phyloP scores from a whole-genome alignment of 148 eudicot species.

The Nepenthes mirabilis region DNA sequence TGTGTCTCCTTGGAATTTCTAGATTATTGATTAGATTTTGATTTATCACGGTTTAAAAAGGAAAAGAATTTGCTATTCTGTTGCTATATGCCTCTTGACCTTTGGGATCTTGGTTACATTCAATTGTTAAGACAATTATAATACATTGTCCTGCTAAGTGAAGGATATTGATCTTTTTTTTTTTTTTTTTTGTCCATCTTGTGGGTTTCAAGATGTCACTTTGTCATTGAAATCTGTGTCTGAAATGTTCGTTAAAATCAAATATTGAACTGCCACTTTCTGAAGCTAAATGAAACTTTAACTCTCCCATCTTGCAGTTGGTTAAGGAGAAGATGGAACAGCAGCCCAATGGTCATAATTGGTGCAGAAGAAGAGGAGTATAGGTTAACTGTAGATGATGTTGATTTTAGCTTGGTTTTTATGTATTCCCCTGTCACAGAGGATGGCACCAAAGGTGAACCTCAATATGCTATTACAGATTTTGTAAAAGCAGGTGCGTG shows the following conservation, averaged over 20 bases:
- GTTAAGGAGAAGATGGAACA: conserved; percentile 94
- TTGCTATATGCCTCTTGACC: too few species aligned
- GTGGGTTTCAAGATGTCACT: too few species aligned
- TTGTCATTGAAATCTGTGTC: not conserved
- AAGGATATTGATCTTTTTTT: too few species aligned
- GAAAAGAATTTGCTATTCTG: too few species aligned
- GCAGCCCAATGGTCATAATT: conserved; percentile 80
- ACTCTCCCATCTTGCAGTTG: conserved; percentile 41
- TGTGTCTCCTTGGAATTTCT: too few species aligned
- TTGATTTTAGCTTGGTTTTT: conserved; percentile 90
- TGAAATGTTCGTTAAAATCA: conserved; percentile 4
- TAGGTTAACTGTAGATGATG: conserved; percentile 58
- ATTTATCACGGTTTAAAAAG: too few species aligned
- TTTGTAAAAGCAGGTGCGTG: conserved; percentile 77
- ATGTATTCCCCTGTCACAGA: conserved; percentile 96
- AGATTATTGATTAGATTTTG: too few species aligned
- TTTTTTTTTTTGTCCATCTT: too few species aligned
- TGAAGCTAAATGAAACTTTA: not conserved
- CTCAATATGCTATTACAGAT: conserved; percentile 97
- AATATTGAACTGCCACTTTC: conserved; percentile 2
- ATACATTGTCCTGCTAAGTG: too few species aligned
- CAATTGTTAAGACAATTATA: too few species aligned
- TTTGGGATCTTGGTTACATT: too few species aligned
- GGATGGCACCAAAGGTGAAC: conserved; percentile 94
- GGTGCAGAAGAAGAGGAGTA: conserved; percentile 96